Evolutionary conservation across 768 basidiomycete genomes (phyloP), one percentile per base, ranked within the genome.

Genomic region (Grammothele lineata): DNA sequence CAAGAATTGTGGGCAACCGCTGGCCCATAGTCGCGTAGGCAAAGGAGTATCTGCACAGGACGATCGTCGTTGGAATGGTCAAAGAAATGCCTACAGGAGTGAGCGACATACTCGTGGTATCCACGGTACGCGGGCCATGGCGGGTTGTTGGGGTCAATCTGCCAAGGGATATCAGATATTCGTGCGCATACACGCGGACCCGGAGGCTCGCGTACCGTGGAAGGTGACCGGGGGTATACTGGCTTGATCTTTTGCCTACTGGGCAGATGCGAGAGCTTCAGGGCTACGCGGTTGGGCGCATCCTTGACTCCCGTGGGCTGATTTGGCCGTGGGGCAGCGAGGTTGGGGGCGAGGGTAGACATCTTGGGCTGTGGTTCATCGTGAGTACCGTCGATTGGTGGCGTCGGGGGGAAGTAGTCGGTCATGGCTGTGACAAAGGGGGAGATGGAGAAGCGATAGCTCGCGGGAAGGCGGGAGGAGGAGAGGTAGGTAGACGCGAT

Each of bases 1-100:
- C 91, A 39, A 96, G 74, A 54, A 97, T 97, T 33, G 94, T 95
- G 2, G 94, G 94, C 21, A 96, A 80, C 38, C 94, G 85, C n/a
- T 87, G 83, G 51, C 91, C 89, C 93, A 96, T 96, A 3, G 93
- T 95, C 25, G 92, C 94, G 67, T 94, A 81, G 32, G 85, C 85
- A 60, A 90, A 90, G 0, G 84, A 89, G 62, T 83, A 88, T 58
- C 88, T 83, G 63, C 84, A 80, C n/a, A n/a, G n/a, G n/a, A n/a
- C n/a, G n/a, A n/a, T 18, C 2, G 17, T 7, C 4, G 12, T 4
- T 24, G 11, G 22, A 14, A n/a, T n/a, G 10, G 3, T 23, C 3
- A 10, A 9, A 10, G 23, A 9, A 3, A 36, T n/a, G n/a, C n/a
- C n/a, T 1, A n/a, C n/a, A n/a, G n/a, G n/a, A n/a, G n/a, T n/a